These are phyloP conservation scores for Pichia sp. DNA, from an alignment of 1,139 yeast genomes.

Conservation along the genomic window DNA sequence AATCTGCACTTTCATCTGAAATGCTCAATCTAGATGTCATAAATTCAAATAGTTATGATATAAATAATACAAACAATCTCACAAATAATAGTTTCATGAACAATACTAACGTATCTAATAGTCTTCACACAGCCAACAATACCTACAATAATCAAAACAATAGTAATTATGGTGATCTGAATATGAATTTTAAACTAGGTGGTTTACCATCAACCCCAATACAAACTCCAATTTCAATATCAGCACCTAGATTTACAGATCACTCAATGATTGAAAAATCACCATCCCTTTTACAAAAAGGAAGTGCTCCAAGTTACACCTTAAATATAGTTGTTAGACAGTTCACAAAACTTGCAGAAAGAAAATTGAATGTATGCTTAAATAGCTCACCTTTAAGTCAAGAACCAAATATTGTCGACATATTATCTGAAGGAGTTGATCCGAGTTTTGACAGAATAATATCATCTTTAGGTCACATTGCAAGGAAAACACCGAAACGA, in stretches of 20 bases:
- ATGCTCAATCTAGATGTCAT: background rate
- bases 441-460: conserved; percentile 80
- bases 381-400: conserved; percentile 54
- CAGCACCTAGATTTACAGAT: conserved; percentile 2
- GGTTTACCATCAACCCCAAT: background rate
- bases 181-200: conserved; percentile 20
- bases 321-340: conserved; percentile 90
- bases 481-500: conserved; percentile 85
- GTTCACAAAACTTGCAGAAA: conserved; percentile 88
- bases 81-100: background rate
- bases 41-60: background rate
- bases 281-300: conserved; percentile 10
- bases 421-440: conserved; percentile 85
- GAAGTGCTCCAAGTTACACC: conserved; percentile 64
- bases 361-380: conserved; percentile 69
- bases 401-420: conserved; percentile 75
- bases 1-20: background rate
- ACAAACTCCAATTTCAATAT: conserved; percentile 5
- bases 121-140: background rate
- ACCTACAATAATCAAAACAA: conserved; percentile 9
- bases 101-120: background rate
- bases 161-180: conserved; percentile 21
- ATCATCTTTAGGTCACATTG: conserved; percentile 81
- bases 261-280: background rate
- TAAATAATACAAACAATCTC: background rate